Percentiles rank a stretch among this genome's conserved stretches.
Evolutionary conservation across 257 asterid species (phyloP).

Genomic region (Handroanthus guayacan): DNA sequence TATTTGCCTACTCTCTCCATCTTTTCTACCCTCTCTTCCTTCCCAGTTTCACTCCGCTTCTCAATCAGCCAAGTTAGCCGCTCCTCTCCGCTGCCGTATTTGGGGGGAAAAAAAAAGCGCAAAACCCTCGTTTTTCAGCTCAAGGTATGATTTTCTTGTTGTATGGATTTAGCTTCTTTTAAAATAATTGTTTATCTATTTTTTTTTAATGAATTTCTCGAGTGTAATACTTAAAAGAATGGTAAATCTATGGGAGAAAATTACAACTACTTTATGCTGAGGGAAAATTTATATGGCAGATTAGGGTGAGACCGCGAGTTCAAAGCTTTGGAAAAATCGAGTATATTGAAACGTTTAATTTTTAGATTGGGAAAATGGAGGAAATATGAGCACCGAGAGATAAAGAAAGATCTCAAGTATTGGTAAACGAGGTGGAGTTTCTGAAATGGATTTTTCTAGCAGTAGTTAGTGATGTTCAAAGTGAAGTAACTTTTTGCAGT

Average conservation of each 20-base stretch:
- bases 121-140: slow-evolving; percentile 4
- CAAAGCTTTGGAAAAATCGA: background rate
- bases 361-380: background rate
- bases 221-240: background rate
- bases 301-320: slow-evolving; percentile 30
- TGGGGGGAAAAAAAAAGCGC: background rate
- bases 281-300: background rate
- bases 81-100: background rate
- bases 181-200: background rate
- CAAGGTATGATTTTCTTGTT: slow-evolving; percentile 22
- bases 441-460: background rate
- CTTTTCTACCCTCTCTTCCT: background rate
- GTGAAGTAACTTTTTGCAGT: background rate
- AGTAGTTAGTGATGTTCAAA: background rate
- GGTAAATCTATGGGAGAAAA: background rate
- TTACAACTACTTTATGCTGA: background rate
- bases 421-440: background rate
- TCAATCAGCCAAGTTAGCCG: background rate
- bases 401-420: background rate
- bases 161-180: slow-evolving; percentile 5
- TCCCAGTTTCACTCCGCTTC: slow-evolving; percentile 8
- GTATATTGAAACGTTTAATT: background rate
- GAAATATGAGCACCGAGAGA: background rate
- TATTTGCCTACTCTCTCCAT: background rate
- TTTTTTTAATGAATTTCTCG: background rate